These are phyloP conservation scores for Pezicula carpinea DNA, from an alignment of 2,329 filamentous ascomycete species.

Conservation along the genomic window DNA sequence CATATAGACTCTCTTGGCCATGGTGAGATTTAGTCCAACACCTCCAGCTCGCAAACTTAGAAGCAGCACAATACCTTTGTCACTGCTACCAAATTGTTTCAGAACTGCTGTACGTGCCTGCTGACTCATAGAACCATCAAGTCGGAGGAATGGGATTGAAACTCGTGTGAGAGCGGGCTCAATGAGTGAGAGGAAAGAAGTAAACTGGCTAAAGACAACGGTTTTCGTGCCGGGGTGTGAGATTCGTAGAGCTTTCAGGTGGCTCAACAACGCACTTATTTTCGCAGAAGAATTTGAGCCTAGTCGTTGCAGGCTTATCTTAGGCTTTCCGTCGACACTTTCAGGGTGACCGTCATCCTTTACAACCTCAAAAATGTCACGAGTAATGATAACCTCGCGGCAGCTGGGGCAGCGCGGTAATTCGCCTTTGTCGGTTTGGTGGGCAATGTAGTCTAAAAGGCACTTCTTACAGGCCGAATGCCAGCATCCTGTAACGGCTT, in stretches of 20 bases:
- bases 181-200: constrained; percentile 89
- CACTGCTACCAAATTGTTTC: constrained; percentile 59
- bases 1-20: constrained; percentile 88
- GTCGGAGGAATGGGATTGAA: constrained; percentile 75
- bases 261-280: constrained; percentile 71
- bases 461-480: constrained; percentile 96
- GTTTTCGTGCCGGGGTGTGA: constrained; percentile 71
- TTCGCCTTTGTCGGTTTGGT: constrained; percentile 73
- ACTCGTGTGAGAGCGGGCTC: constrained; percentile 70
- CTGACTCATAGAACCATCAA: constrained; percentile 88
- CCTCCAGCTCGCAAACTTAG: constrained; percentile 86
- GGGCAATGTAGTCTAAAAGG: constrained; percentile 82
- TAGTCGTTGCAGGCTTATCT: constrained; percentile 56
- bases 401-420: constrained; percentile 86
- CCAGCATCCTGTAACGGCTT: constrained; percentile 94
- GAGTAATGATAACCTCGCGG: constrained; percentile 72
- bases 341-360: constrained; percentile 63
- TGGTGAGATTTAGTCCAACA: constrained; percentile 88
- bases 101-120: constrained; percentile 78
- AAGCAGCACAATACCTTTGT: constrained; percentile 68
- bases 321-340: constrained; percentile 37
- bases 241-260: constrained; percentile 65
- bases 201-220: constrained; percentile 96
- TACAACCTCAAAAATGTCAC: constrained; percentile 90
- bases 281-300: constrained; percentile 77